Evolutionary conservation across 2,329 filamentous ascomycete species (phyloP), one percentile per base, ranked within the genome.

Genomic region (Cadophora luteo-olivacea): DNA sequence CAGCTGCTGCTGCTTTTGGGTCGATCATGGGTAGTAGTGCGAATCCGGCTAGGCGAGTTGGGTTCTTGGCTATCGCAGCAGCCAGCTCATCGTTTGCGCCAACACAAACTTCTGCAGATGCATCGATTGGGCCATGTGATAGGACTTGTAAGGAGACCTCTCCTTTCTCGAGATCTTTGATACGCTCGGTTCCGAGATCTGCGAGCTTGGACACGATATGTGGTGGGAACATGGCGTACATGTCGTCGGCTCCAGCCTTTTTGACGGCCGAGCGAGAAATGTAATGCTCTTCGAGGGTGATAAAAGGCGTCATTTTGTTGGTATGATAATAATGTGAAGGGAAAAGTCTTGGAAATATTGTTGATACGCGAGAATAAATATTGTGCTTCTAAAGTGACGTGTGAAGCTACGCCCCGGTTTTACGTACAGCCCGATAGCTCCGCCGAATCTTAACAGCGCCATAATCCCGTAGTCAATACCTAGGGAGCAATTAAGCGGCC

Each of bases 221-320:
- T 41, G 68, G 75, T 41, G 33, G 36, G 12, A 60, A 60, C 57
- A 41, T 25, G 4, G 22, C 57, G 11, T 60, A 60, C 22, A 60
- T 5, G 14, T 45, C 22, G 33, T 60, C 33, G 3, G 57, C 33
- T 14, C 22, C 36, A 3, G 57, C 55, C n/a, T 58, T 22, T 7
- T 38, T 22, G 55, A 58, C 55, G 19, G 55, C 55, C 19, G 55
- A 58, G 33, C 14, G 61, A 54, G 54, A 55, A 78, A 63, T 69
- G 52, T 72, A 76, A 68, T 83, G 81, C 64, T 83, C 81, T 70
- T 83, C 81, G n/a, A 83, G 79, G 12, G 81, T 76, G 52, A 83
- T 81, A 8, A 81, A 70, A 1, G 78, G 77, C 3, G 68, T 24
- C 70, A 72, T 73, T 25, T 61, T 69, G 49, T 38, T 11, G 16